A percentile compares a stretch with the other conserved stretches of the same genome.
Evolutionary conservation across 2,329 filamentous ascomycete genomes (phyloP).

Genomic region (Talaromyces sp.): DNA sequence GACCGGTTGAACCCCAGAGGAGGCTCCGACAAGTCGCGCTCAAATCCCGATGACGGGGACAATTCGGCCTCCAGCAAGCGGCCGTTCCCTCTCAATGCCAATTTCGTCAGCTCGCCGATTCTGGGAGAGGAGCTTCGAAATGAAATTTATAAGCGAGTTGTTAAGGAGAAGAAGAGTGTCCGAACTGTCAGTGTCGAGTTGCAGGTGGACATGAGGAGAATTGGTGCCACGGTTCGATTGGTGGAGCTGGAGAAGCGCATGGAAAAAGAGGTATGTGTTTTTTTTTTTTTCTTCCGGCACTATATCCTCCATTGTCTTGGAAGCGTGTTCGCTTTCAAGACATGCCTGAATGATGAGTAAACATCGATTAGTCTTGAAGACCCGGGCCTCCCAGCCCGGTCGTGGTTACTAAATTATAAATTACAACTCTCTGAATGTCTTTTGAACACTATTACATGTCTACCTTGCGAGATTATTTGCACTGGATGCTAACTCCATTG

Average conservation of each 20-base stretch:
- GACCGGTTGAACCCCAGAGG: conserved; percentile 7
- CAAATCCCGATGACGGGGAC: background rate
- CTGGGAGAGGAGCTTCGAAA: conserved; percentile 69
- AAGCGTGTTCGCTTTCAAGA: background rate
- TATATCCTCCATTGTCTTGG: background rate
- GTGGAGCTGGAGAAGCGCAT: conserved; percentile 81
- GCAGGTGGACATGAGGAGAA: conserved; percentile 73
- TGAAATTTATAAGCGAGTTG: conserved; percentile 66
- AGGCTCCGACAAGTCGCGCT: conserved; percentile 1
- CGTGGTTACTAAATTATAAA: conserved; percentile 62
- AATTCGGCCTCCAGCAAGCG: conserved; percentile 20
- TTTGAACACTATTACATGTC: background rate
- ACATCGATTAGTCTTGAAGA: conserved; percentile 99
- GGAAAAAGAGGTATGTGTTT: conserved; percentile 63
- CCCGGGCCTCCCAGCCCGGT: conserved; percentile 44
- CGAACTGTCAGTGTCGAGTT: conserved; percentile 72
- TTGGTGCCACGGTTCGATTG: conserved; percentile 78
- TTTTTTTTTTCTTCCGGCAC: conserved; percentile 1
- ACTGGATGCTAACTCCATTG: conserved; percentile 9
- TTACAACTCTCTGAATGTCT: conserved; percentile 66
- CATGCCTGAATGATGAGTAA: conserved; percentile 59
- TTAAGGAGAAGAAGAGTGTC: conserved; percentile 61
- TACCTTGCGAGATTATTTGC: conserved; percentile 1
- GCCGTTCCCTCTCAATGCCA: conserved; percentile 70
- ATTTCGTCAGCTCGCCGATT: conserved; percentile 67